Evolutionary conservation across 2,329 filamentous ascomycete genomes (phyloP), one percentile per base, ranked within the genome.

Genomic region (Paecilomyces fulvus): DNA sequence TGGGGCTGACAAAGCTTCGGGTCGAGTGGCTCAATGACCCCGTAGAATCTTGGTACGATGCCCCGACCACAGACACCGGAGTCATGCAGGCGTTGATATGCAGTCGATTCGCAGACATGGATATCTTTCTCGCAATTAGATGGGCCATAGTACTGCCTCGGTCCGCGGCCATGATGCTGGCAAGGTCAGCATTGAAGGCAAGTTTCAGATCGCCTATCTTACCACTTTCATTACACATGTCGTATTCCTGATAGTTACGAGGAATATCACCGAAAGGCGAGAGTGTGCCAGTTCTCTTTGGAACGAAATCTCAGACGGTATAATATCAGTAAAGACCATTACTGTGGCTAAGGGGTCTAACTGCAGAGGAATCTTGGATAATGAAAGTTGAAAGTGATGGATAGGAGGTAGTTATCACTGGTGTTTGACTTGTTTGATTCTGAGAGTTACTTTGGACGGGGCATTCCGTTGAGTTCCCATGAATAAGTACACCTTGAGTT

Each of bases 151-250:
- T 31, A 54, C 10, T 30, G 23, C n/a, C 25, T 49, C 1, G 56
- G 55, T 4, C 56, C 60, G 17, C 53, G 53, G 11, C 58, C 56
- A 52, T 55, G 56, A 30, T 60, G 59, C 57, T 60, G 20, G 12
- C 8, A 48, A 53, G 30, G 5, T 57, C 31, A 43, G 52, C 17
- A 23, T 37, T 50, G 11, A 25, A 12, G 23, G 3, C 17, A 11
- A 17, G 14, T 11, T n/a, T 3, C 2, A 52, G 2, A 12, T 2
- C 33, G 21, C 12, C 0, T 49, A 33, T 21, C 60, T 61, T 53
- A 63, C 61, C 53, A 64, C 61, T 54, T 64, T 64, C 60, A 64
- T 64, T 20, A 64, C 57, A 49, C 57, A 63, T 43, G 12, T 54
- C 23, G 52, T 31, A 14, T 30, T 30, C 17, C 37, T 30, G 30